Percentiles rank a stretch among this genome's conserved stretches.
These are phyloP conservation scores for Starmerella geochares DNA, from an alignment of 805 yeast species.

Conservation along the genomic window DNA sequence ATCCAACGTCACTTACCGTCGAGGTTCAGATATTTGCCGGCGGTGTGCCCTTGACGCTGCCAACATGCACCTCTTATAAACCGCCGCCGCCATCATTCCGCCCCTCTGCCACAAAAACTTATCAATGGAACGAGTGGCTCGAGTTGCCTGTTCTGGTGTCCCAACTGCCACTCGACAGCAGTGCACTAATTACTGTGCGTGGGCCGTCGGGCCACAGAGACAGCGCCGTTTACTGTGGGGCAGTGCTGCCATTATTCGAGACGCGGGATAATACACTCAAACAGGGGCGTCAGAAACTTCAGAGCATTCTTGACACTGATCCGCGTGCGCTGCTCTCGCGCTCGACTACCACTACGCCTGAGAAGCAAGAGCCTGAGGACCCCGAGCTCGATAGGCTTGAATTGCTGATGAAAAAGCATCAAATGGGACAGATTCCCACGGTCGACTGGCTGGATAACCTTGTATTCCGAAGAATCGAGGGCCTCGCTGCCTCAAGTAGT, in stretches of 20 bases:
- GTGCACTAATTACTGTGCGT: conserved; percentile 52
- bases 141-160: conserved; percentile 59
- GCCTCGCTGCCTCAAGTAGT: conserved; percentile 22
- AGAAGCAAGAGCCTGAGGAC: conserved; percentile 1
- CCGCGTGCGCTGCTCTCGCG: conserved; percentile 7
- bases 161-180: conserved; percentile 58
- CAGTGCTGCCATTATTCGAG: conserved; percentile 53
- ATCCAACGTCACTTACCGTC: conserved; percentile 30
- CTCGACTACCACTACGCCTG: background rate
- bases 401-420: conserved; percentile 48
- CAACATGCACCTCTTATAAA: conserved; percentile 42
- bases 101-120: conserved; percentile 22
- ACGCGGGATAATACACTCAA: conserved; percentile 46
- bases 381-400: conserved; percentile 43
- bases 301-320: conserved; percentile 12
- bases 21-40: conserved; percentile 40
- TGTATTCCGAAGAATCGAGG: conserved; percentile 47
- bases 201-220: conserved; percentile 48
- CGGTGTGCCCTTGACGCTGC: conserved; percentile 40
- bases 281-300: conserved; percentile 57
- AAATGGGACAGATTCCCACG: conserved; percentile 52
- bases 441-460: conserved; percentile 68
- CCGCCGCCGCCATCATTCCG: conserved; percentile 30
- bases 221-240: conserved; percentile 46
- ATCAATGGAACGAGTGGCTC: conserved; percentile 64